These are phyloP conservation scores for Termitomyces sp. DNA, from an alignment of 768 basidiomycete species.

Conservation along the genomic window DNA sequence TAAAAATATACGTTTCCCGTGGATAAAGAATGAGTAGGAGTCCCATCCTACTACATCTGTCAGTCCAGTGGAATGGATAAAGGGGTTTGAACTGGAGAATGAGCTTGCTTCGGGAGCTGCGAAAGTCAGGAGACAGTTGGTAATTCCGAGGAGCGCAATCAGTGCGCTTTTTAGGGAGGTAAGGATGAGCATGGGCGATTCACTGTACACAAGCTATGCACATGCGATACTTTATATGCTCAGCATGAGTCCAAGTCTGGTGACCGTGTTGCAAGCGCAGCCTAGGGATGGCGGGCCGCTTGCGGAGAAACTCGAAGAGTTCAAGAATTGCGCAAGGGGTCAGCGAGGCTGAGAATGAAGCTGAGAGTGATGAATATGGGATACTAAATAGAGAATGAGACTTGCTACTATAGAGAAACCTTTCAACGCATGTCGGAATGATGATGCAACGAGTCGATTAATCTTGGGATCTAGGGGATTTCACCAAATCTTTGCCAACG, in stretches of 20 bases:
- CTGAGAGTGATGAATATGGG: neutral
- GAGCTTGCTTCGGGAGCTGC: neutral
- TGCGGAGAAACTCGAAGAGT: neutral
- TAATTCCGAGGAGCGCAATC: slow-evolving; percentile 1
- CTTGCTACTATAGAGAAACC: neutral
- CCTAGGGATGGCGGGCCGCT: slow-evolving; percentile 2
- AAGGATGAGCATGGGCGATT: neutral
- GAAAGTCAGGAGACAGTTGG: neutral
- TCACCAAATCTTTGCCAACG: too few relatives aligned
- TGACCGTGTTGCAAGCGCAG: slow-evolving; percentile 1
- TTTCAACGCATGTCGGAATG: neutral
- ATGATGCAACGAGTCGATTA: too few relatives aligned
- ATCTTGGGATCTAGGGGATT: too few relatives aligned
- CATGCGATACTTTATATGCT: slow-evolving; percentile 1
- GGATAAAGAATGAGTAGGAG: slow-evolving; percentile 13
- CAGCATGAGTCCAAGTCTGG: slow-evolving; percentile 1
- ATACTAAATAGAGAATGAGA: neutral
- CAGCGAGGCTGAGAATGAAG: neutral
- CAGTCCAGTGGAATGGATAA: slow-evolving; percentile 11
- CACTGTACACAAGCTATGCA: neutral
- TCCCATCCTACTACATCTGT: slow-evolving; percentile 14
- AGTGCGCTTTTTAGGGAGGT: neutral
- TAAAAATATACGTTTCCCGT: slow-evolving; percentile 13
- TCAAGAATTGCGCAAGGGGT: neutral
- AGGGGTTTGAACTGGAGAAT: neutral